Base-by-base conservation (phyloP, 768 basidiomycete genomes). In the Coprinellus aureogranulatus region DNA sequence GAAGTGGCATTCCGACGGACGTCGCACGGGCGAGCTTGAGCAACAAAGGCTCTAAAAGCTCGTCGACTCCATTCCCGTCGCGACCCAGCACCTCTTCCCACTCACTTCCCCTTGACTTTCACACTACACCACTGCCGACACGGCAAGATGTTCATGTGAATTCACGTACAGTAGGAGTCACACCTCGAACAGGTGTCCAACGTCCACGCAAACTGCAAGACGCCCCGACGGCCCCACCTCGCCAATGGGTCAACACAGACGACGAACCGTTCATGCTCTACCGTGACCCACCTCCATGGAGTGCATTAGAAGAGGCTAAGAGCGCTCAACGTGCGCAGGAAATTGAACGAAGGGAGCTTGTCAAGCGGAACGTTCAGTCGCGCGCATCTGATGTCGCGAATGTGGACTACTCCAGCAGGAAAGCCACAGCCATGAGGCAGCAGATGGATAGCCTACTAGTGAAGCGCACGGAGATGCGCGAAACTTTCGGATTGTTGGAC, bases 271-370 rank as follows among this genome's bases (percentile, higher is more conserved):
- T 76, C 25, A 72, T 71, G 64, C 71, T 78, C 18, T 75, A 68
- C 59, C 74, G 77, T 16, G 57, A 59, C 5, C 76, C 76, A 8
- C 76, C 76, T 1, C 65, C 72, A 9, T 78, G 75, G 74, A 64
- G 54, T 49, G 53, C 56, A 1, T 60, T 77, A 23, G 65, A 66
- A 12, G 64, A 59, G 2, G 59, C 64, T 4, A 22, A 64, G 14
- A 9, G n/a, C 27, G 20, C 16, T 11, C 26, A 46, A 22, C 48
- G 47, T 18, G 18, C 22, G 23, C 12, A 53, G 4, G 28, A 53
- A 31, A 12, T 23, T 12, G 16, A 30, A 1, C 39, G 57, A 1
- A 58, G 44, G 18, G 51, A 53, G 39, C 11, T 20, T 3, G 26
- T 58, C 28, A 58, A 53, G 31, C 25, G 26, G 9, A 26, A 49